Evolutionary conservation across 371 early-diverging fungal species (phyloP), one percentile per base, ranked within the genome.

Genomic region (Coemansia sp.): DNA sequence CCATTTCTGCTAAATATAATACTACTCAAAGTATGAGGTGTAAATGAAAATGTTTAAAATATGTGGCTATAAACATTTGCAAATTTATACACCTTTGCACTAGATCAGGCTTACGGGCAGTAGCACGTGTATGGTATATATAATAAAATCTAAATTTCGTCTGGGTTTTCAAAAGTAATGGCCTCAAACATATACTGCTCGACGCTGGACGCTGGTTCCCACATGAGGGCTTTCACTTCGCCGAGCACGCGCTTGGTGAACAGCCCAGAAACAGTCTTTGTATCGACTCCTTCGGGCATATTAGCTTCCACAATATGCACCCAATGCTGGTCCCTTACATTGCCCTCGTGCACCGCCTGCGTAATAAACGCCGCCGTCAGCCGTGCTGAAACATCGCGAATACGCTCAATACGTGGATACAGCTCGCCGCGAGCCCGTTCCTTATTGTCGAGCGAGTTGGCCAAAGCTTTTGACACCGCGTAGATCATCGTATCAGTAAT

Each of bases 401-500:
- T 93, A 55, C 96, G 90, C 39, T 81, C 81, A 64, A 95, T 72
- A 27, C 84, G 80, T 4, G 96, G 96, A 69, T 95, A 95, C 54
- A 95, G 77, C 51, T 87, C 78, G n/a, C 88, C 87, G 11, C 81
- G 72, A 6, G 71, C 65, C 10, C 61, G 82, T 73, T 95, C 96
- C 34, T 90, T 83, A 0, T 71, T 72, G 13, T 85, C 86, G 51
- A 94, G 80, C 14, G 92, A 85, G 59, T 83, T 78, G 8, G 96
- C 86, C 16, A 95, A 84, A 51, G 92, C 89, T 50, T 86, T 87
- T 16, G 96, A 86, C 22, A 91, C 86, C 26, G 86, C 82, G 63
- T 87, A 91, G 52, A 95, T 84, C 88, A 94, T 87, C 59, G 81
- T 82, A 68, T 95, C 93, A 13, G 93, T 89, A 59, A 95, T 88